Evolutionary conservation across 2,329 filamentous ascomycete species (phyloP), one percentile per base, ranked within the genome.

Genomic region (Microcera coccophila): DNA sequence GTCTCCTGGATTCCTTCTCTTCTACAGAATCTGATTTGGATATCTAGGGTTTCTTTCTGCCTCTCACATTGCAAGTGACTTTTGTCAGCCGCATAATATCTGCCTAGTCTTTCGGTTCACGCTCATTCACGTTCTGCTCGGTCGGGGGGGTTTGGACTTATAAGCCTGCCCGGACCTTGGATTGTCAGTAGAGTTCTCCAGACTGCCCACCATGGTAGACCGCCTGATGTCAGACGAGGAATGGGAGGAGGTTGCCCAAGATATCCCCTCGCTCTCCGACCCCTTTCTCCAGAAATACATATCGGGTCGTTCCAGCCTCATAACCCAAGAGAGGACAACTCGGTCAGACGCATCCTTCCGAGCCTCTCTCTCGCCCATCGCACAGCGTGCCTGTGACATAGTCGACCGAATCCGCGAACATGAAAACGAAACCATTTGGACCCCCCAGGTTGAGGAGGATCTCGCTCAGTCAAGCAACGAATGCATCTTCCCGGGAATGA

Each of bases 201-300:
- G 28, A 24, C 21, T 31, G 28, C 45, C 24, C 47, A 52, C 24
- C 19, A 71, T 71, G 62, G 59, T 64, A 5, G 46, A 50, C 17
- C 43, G 54, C 35, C 50, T 45, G 22, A 68, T 74, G 59, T 69
- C 72, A 36, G 73, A 80, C 29, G 71, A 80, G 42, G 78, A 82
- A 42, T 84, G 79, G 78, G 71, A 70, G 21, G 76, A 80, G 51
- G 62, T 83, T 46, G 62, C 69, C 35, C 63, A 73, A 45, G 78
- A 75, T n/a, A 67, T 85, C 28, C 81, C 81, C 4, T 64, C 67
- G 2, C 66, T 67, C 16, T 69, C 78, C 9, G 88, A 95, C 56
- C 81, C 84, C 1, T 90, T 95, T 63, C 78, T 96, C 36, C 81
- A 88, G 56, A 82, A 91, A 62, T 96, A 95, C 60, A 70, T 95